Percentiles rank a stretch among this genome's conserved stretches.
These are phyloP conservation scores for Gnaphalium uliginosum DNA, from an alignment of 129 eudicot species.

Conservation along the genomic window DNA sequence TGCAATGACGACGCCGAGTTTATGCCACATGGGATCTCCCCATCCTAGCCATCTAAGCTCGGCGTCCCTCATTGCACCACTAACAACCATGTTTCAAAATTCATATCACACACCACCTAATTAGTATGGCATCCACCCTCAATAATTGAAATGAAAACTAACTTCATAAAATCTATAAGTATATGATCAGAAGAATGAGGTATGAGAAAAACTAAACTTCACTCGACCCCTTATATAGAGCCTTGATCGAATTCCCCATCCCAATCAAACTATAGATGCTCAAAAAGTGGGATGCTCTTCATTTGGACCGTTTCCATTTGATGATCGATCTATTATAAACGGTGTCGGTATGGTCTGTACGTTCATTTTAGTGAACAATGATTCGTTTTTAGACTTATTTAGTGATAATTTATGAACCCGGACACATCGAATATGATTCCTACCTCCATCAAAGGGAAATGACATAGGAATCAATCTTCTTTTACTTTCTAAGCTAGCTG, in stretches of 20 bases:
- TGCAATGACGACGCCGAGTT: constrained; percentile 58
- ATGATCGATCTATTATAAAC: not conserved
- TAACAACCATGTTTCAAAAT: constrained; percentile 33
- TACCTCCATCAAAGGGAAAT: constrained; percentile 21
- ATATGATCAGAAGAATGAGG: not conserved
- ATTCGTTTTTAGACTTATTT: constrained; percentile 11
- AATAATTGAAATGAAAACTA: not conserved
- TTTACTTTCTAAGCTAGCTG: not conserved
- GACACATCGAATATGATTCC: constrained; percentile 37
- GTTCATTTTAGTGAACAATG: constrained; percentile 5
- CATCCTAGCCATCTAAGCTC: constrained; percentile 19
- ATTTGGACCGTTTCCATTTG: constrained; percentile 11
- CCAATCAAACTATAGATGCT: constrained; percentile 9
- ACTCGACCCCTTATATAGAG: constrained; percentile 29
- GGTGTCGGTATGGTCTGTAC: constrained; percentile 14
- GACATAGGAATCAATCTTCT: constrained; percentile 22
- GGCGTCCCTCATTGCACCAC: constrained; percentile 55
- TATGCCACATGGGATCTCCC: constrained; percentile 3
- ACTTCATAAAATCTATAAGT: not conserved
- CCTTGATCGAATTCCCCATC: not conserved
- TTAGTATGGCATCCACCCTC: not conserved
- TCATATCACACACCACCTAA: constrained; percentile 2
- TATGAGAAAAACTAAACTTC: constrained; percentile 18
- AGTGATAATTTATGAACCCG: not conserved
- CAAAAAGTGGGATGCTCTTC: constrained; percentile 20